Evolutionary conservation across 495 filamentous ascomycete genomes (phyloP), one percentile per base, ranked within the genome.

Genomic region (Aspergillus bridgeri): DNA sequence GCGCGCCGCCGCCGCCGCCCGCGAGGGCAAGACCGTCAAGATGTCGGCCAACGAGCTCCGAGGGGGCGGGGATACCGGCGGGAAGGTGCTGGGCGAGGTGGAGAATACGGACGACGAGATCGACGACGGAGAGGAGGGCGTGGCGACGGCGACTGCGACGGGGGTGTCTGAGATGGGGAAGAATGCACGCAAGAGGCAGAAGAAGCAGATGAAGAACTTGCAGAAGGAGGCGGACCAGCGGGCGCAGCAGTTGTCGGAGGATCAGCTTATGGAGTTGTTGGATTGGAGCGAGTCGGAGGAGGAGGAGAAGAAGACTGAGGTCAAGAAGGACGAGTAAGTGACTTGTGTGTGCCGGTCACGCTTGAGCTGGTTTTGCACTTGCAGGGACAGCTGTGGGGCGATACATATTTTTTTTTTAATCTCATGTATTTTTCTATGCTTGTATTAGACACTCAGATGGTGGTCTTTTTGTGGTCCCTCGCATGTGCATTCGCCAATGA

Each of bases 201-300:
- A 85, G 68, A 79, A 82, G 56, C 77, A 86, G 63, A 68, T 85
- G 59, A 73, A 77, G 69, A 73, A 67, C 57, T 51, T 78, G 57
- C 68, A 38, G 33, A 82, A 75, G 60, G 79, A 83, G 63, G 62
- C 65, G 57, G 76, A 81, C 61, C 66, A 69, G 17, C 68, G 74
- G 29, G 78, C 81, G 29, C 74, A 72, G 54, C 69, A 76, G 33
- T 54, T 77, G 62, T 65, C 70, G 6, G 78, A 82, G 63, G 76
- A 80, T 21, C 72, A 83, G 59, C 82, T 92, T 65, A 79, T 84
- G 78, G 84, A 90, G 66, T 83, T 85, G 63, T 73, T 91, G 71
- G 77, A 85, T 61, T 79, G 65, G 83, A 85, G 74, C 72, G 76
- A 79, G 19, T 65, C 63, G 24, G 75, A 74, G 50, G 65, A 29